phyloP scores from a whole-genome alignment of 495 filamentous ascomycete species.

The Monascus purpureus region DNA sequence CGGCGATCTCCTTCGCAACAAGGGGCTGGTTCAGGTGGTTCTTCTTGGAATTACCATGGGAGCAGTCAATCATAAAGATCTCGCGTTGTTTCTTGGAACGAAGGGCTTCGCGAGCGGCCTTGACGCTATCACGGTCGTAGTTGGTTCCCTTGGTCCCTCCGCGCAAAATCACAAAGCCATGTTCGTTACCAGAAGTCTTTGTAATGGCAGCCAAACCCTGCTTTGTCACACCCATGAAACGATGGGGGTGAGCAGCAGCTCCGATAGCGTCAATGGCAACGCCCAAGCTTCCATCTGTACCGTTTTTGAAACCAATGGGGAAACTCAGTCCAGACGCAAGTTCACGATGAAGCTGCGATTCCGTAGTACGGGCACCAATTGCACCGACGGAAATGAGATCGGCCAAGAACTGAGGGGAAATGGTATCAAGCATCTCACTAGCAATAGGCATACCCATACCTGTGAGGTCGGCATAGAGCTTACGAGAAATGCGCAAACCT shows the following conservation, averaged over 20 bases:
- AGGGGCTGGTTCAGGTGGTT: conserved; percentile 77
- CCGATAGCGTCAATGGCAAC: conserved; percentile 98
- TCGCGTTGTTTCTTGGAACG: conserved; percentile 73
- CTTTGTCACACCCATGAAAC: conserved; percentile 99
- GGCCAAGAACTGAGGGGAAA: conserved; percentile 91
- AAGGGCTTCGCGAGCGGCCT: conserved; percentile 63
- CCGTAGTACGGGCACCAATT: conserved; percentile 93
- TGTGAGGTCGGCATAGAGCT: conserved; percentile 86
- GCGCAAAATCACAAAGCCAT: conserved; percentile 91
- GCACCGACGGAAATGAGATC: conserved; percentile 92
- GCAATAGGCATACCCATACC: conserved; percentile 81
- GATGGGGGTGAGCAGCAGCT: conserved; percentile 77
- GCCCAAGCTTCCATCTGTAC: conserved; percentile 83
- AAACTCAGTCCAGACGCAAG: conserved; percentile 93
- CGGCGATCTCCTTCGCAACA: conserved; percentile 67
- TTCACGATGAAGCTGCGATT: conserved; percentile 90
- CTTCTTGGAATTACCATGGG: conserved; percentile 62
- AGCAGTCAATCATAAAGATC: conserved; percentile 96
- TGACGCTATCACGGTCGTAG: conserved; percentile 75
- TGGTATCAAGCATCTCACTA: conserved; percentile 95
- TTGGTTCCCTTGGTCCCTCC: conserved; percentile 92
- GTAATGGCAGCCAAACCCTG: conserved; percentile 93
- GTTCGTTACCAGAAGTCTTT: conserved; percentile 80
- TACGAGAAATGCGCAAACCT: conserved; percentile 72
- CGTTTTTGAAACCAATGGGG: conserved; percentile 99